Percentiles rank a stretch among this genome's conserved stretches.
These are phyloP conservation scores for Nothophaeocryptopus gaeumannii DNA, from an alignment of 2,329 filamentous ascomycete genomes.

Conservation along the genomic window DNA sequence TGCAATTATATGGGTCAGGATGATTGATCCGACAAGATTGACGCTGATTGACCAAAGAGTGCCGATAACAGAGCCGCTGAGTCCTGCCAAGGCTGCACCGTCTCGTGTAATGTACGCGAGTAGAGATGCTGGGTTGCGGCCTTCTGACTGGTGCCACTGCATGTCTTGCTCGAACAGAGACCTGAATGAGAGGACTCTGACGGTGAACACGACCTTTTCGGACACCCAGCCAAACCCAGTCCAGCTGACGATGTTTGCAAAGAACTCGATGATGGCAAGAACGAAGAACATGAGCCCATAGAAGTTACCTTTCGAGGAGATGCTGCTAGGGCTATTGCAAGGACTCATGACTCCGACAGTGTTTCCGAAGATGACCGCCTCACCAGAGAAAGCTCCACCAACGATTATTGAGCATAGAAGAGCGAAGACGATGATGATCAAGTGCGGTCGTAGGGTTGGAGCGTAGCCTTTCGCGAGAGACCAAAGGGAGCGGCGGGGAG, in stretches of 20 bases:
- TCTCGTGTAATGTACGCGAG: conserved; percentile 69
- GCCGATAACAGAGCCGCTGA: conserved; percentile 68
- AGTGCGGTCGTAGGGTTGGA: conserved; percentile 45
- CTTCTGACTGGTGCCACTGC: conserved; percentile 67
- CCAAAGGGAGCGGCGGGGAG: conserved; percentile 32
- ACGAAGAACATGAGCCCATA: conserved; percentile 60
- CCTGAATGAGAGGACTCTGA: conserved; percentile 62
- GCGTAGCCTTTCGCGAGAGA: conserved; percentile 35
- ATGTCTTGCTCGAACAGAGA: conserved; percentile 64
- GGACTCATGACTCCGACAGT: conserved; percentile 55
- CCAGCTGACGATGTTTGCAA: conserved; percentile 61
- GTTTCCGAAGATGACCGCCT: conserved; percentile 59
- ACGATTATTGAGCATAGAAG: conserved; percentile 40
- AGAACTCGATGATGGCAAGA: conserved; percentile 57
- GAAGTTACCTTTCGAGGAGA: conserved; percentile 56
- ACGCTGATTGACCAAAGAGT: conserved; percentile 65
- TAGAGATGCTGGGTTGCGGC: conserved; percentile 59
- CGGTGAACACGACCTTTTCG: conserved; percentile 62
- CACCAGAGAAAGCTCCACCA: conserved; percentile 50
- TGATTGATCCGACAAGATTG: conserved; percentile 66
- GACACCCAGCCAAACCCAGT: conserved; percentile 57
- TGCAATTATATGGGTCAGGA: conserved; percentile 66
- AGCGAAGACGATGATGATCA: conserved; percentile 47
- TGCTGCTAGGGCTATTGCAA: conserved; percentile 49
- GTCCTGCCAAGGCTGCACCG: conserved; percentile 61